Base-by-base conservation (phyloP, 1,284 basidiomycete genomes). In the Irpex sp. region DNA sequence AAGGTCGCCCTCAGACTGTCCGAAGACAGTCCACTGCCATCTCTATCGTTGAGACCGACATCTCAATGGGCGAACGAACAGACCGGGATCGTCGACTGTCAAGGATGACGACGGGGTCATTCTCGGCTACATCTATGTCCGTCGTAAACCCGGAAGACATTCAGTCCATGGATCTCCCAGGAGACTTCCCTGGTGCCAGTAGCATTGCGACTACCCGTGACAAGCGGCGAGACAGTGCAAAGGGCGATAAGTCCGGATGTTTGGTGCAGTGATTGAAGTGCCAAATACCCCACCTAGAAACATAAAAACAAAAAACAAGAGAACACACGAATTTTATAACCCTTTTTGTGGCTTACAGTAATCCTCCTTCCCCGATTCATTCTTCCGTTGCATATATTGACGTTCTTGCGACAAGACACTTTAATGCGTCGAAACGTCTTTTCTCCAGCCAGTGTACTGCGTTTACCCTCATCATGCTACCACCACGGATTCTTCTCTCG, bases 101-200 rank as follows among this genome's bases (percentile, higher is more conserved):
- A 48, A 61, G 70, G 37, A 72, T 74, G 71, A 73, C 73, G 11
- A 17, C 54, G 11, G 19, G 54, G 26, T 72, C 70, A 1, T 73
- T 71, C 65, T 74, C 74, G 15, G 70, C 70, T 6, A 69, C 73
- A 11, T 74, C 73, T 8, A 68, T 69, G 34, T 56, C 54, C 9
- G 54, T 56, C n/a, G 70, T 72, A 36, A 69, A 67, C 54, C 69
- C 71, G 4, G 71, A 73, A 47, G 71, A 70, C 9, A 60, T 65
- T 0, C 61, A 66, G 44, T 60, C 69, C 3, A 64, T 67, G 2
- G 68, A 63, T 19, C 65, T 70, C 34, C 66, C 68, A 15, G 71
- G 68, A 60, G 65, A 69, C 62, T 49, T 70, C 65, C 47, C 68
- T 34, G 63, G 55, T 48, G 62, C 40, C 40, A 44, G 63, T 57